phyloP scores from a whole-genome alignment of 306 rosid genomes.

The Mimosa pudica region DNA sequence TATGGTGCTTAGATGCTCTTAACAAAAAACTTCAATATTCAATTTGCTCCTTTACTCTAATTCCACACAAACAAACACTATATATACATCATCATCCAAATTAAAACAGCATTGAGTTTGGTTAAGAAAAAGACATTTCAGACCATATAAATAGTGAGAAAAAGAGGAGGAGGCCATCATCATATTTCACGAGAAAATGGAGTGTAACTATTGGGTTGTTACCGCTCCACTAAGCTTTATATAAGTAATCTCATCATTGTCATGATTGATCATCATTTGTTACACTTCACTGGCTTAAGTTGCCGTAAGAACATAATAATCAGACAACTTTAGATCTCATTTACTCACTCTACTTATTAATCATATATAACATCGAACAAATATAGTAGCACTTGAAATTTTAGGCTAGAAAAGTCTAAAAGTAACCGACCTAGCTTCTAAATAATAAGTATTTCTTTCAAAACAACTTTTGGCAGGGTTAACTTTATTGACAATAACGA shows the following conservation, averaged over 20 bases:
- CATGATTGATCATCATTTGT: constrained; percentile 6
- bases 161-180: background rate
- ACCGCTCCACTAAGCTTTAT: background rate
- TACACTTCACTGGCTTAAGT: background rate
- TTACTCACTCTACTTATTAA: background rate
- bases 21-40: too few species aligned
- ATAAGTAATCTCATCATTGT: background rate
- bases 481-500: background rate
- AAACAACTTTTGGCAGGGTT: background rate
- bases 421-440: background rate
- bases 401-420: too few species aligned
- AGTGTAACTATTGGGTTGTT: background rate
- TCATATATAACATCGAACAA: background rate
- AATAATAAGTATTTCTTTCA: background rate
- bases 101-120: background rate
- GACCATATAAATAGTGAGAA: background rate
- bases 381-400: background rate
- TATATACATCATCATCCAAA: too few species aligned
- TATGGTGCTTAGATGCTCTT: too few species aligned
- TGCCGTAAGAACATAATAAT: background rate
- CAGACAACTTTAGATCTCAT: background rate
- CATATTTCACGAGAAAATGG: background rate
- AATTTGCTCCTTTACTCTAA: too few species aligned
- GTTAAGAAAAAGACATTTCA: background rate
- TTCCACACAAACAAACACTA: too few species aligned